Evolutionary conservation across 345 rosid species (phyloP).

Genomic region (Pugionium dolabratum): DNA sequence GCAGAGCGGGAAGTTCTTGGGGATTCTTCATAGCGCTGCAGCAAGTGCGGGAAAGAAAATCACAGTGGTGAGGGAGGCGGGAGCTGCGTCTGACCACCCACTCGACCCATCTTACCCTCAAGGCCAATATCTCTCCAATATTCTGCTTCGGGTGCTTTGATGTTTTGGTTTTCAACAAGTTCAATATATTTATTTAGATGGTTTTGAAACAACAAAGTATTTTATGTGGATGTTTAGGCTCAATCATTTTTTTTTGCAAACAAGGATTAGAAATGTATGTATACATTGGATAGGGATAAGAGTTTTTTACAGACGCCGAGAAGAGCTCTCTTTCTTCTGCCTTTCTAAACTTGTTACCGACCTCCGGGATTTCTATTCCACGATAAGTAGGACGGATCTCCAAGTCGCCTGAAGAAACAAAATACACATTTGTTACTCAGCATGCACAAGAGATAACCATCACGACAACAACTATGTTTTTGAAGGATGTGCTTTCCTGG

Average conservation of each 20-base stretch:
- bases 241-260: conserved; percentile 4
- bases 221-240: conserved; percentile 15
- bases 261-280: conserved; percentile 14
- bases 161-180: neutral
- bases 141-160: conserved; percentile 58
- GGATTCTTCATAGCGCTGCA: conserved; percentile 79
- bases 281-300: conserved; percentile 24
- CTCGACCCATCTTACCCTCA: conserved; percentile 83
- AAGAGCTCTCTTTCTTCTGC: conserved; percentile 7
- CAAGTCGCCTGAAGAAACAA: conserved; percentile 66
- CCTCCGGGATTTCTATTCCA: conserved; percentile 50
- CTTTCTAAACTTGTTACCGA: conserved; percentile 38
- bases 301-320: conserved; percentile 26
- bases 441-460: neutral
- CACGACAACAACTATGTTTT: neutral
- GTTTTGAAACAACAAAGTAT: conserved; percentile 26
- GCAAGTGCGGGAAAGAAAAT: conserved; percentile 63
- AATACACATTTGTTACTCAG: neutral
- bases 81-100: conserved; percentile 92
- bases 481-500: conserved; percentile 56
- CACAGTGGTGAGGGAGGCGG: conserved; percentile 61
- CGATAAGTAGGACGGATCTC: conserved; percentile 85
- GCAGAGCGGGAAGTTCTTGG: conserved; percentile 73
- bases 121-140: conserved; percentile 73
- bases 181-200: neutral